Percentiles rank a stretch among this genome's conserved stretches.
Evolutionary conservation across 164 flowering plant species (phyloP).

Genomic region (Malania oleifera): DNA sequence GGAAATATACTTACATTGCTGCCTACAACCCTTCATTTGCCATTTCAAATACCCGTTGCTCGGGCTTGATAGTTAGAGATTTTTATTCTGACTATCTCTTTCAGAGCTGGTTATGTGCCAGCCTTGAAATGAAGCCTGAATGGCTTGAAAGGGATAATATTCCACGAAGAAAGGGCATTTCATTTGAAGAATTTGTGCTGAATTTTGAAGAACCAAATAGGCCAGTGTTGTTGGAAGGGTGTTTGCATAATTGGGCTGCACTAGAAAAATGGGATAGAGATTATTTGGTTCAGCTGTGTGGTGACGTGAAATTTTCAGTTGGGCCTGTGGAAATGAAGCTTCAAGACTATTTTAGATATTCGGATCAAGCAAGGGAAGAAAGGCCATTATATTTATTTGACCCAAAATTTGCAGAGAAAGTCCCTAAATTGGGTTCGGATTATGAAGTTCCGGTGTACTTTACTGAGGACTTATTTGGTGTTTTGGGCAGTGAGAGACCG

Average conservation of each 20-base stretch:
- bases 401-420: slow-evolving; percentile 86
- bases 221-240: slow-evolving; percentile 88
- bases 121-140: slow-evolving; percentile 87
- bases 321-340: slow-evolving; percentile 94
- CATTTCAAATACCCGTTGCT: slow-evolving; percentile 6
- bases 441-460: slow-evolving; percentile 84
- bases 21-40: slow-evolving; percentile 27
- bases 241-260: slow-evolving; percentile 83
- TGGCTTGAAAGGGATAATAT: slow-evolving; percentile 94
- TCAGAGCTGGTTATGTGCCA: slow-evolving; percentile 98
- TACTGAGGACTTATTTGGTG: slow-evolving; percentile 78
- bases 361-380: slow-evolving; percentile 80
- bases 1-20: slow-evolving; percentile 70
- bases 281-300: slow-evolving; percentile 53
- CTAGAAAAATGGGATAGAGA: slow-evolving; percentile 73
- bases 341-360: slow-evolving; percentile 64
- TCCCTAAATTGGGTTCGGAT: slow-evolving; percentile 63
- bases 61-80: slow-evolving; percentile 55
- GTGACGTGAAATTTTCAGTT: slow-evolving; percentile 59
- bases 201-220: slow-evolving; percentile 84
- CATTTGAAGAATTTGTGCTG: slow-evolving; percentile 69
- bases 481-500: slow-evolving; percentile 86
- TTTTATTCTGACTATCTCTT: slow-evolving; percentile 95
- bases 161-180: slow-evolving; percentile 53
- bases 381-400: slow-evolving; percentile 92